Conservation (phyloP, 257 asterid species). For the Nemophila menziesii region DNA sequence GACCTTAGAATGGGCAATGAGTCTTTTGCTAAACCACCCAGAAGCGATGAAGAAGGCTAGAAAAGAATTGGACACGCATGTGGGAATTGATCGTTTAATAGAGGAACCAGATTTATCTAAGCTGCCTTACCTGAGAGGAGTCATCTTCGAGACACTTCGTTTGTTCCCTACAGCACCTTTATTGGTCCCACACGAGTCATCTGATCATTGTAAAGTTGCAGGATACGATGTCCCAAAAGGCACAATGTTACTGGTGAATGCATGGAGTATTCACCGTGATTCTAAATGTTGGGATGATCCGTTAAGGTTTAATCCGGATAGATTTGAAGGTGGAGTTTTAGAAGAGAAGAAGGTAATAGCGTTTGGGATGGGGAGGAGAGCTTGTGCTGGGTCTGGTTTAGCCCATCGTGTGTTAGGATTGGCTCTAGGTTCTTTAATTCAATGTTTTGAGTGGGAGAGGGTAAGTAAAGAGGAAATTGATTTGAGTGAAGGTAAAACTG, state of each 20-base stretch:
- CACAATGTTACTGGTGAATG: slow-evolving; percentile 43
- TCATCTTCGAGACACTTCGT: slow-evolving; percentile 37
- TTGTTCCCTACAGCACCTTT: slow-evolving; percentile 42
- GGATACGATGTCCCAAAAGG: slow-evolving; percentile 47
- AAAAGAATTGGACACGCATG: slow-evolving; percentile 31
- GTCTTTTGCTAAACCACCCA: slow-evolving; percentile 45
- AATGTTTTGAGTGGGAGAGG: slow-evolving; percentile 53
- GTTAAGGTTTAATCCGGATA: slow-evolving; percentile 36
- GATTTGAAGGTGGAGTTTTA: slow-evolving; percentile 24
- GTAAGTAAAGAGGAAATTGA: slow-evolving; percentile 23
- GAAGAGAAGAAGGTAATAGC: slow-evolving; percentile 31
- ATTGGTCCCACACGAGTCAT: slow-evolving; percentile 46
- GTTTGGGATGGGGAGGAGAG: slow-evolving; percentile 67
- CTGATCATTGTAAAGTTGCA: slow-evolving; percentile 29
- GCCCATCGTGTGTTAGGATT: slow-evolving; percentile 42
- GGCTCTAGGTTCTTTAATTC: slow-evolving; percentile 36
- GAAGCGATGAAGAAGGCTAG: slow-evolving; percentile 38
- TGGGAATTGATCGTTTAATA: slow-evolving; percentile 32
- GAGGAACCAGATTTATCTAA: slow-evolving; percentile 37
- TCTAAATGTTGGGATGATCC: slow-evolving; percentile 49
- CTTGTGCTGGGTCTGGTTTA: slow-evolving; percentile 53
- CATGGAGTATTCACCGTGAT: slow-evolving; percentile 65
- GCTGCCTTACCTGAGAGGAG: slow-evolving; percentile 37
- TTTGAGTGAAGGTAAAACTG: slow-evolving; percentile 34
- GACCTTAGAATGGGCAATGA: slow-evolving; percentile 60